Evolutionary conservation across 2,329 filamentous ascomycete species (phyloP).

Genomic region (Beauveria asiatica): DNA sequence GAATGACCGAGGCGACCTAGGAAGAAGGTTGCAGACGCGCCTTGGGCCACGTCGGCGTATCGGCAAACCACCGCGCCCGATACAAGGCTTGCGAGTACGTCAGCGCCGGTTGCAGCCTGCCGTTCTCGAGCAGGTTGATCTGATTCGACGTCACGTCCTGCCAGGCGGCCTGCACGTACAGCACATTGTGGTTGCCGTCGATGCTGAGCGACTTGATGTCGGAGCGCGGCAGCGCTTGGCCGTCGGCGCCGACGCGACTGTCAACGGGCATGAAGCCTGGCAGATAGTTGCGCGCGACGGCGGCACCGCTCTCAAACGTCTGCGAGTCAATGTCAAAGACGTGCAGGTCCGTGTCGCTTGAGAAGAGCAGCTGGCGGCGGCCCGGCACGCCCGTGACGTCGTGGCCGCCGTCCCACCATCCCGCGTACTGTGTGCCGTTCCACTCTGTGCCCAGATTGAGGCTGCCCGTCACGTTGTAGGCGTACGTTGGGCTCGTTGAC

Average conservation of each 20-base stretch:
- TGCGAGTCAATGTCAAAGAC: slow-evolving; percentile 8
- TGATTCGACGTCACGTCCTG: slow-evolving; percentile 3
- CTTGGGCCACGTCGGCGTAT: slow-evolving; percentile 10
- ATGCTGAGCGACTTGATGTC: slow-evolving; percentile 8
- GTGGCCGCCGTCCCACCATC: slow-evolving; percentile 7
- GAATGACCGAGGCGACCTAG: background rate
- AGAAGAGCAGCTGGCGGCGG: slow-evolving; percentile 3
- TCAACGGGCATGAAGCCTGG: slow-evolving; percentile 8
- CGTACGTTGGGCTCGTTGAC: background rate
- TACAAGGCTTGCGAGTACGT: slow-evolving; percentile 1
- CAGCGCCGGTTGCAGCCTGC: background rate
- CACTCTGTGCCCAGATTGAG: slow-evolving; percentile 1
- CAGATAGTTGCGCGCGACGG: background rate
- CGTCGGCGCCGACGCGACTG: slow-evolving; percentile 1
- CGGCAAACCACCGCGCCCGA: slow-evolving; percentile 4
- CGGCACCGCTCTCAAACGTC: background rate
- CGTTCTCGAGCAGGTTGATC: slow-evolving; percentile 1
- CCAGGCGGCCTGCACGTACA: slow-evolving; percentile 3
- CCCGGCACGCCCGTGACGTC: slow-evolving; percentile 5
- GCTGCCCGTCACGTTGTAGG: background rate
- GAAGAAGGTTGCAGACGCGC: background rate
- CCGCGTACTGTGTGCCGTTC: background rate
- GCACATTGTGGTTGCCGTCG: slow-evolving; percentile 5
- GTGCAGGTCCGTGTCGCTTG: slow-evolving; percentile 7
- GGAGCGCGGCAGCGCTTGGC: slow-evolving; percentile 2